Evolutionary conservation across 345 rosid species (phyloP).

Genomic region (Salix dunnii): DNA sequence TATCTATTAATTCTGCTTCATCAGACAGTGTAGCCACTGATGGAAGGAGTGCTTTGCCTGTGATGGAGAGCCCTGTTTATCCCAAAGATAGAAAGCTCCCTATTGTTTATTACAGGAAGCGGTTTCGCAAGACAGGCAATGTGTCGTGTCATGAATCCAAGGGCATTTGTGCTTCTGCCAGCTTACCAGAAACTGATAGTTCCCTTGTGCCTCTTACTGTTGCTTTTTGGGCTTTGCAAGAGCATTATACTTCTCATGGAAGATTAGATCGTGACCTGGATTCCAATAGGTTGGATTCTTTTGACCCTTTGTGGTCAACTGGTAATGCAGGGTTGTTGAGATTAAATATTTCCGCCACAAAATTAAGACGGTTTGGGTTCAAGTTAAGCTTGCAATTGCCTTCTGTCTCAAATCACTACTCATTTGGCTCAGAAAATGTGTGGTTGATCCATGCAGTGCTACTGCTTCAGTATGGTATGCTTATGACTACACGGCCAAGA

Average conservation of each 20-base stretch:
- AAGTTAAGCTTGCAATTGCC: constrained; percentile 32
- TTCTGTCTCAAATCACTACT: constrained; percentile 30
- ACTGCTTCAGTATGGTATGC: constrained; percentile 55
- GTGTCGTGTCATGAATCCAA: constrained; percentile 7
- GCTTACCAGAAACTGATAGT: constrained; percentile 16
- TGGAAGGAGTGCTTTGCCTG: constrained; percentile 34
- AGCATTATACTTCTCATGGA: constrained; percentile 25
- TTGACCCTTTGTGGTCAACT: constrained; percentile 19
- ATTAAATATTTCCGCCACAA: constrained; percentile 36
- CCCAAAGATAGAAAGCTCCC: constrained; percentile 46
- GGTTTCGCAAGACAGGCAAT: constrained; percentile 47
- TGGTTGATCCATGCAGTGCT: constrained; percentile 42
- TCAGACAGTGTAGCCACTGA: constrained; percentile 29
- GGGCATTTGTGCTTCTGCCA: constrained; percentile 17
- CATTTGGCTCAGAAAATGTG: constrained; percentile 32
- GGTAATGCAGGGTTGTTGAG: constrained; percentile 37
- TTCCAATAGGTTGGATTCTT: constrained; percentile 10
- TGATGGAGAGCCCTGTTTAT: constrained; percentile 30
- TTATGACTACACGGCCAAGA: constrained; percentile 60
- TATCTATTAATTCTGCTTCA: constrained; percentile 28
- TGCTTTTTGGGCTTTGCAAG: constrained; percentile 21
- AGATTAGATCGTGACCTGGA: constrained; percentile 32
- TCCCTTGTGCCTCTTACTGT: constrained; percentile 23
- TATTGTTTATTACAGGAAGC: constrained; percentile 76
- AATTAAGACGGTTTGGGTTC: constrained; percentile 35